Percentiles rank a stretch among this genome's conserved stretches.
These are phyloP conservation scores for Fonsecaea pugnacius DNA, from an alignment of 2,329 filamentous ascomycete genomes.

Conservation along the genomic window DNA sequence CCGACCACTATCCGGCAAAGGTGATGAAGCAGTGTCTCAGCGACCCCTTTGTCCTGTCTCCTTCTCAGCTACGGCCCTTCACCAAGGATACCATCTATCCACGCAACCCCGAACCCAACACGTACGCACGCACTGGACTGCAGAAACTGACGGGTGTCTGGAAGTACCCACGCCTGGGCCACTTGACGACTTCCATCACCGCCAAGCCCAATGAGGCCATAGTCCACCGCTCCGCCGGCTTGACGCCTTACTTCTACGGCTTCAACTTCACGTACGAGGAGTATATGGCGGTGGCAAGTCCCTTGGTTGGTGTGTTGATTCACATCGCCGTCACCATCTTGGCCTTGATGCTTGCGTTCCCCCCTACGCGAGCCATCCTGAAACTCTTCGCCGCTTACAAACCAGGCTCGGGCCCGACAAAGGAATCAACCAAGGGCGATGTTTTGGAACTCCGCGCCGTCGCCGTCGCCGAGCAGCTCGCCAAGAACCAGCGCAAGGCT, in stretches of 20 bases:
- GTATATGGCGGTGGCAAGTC: constrained; percentile 58
- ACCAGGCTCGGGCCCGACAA: constrained; percentile 57
- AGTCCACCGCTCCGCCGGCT: constrained; percentile 63
- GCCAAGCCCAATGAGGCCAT: constrained; percentile 60
- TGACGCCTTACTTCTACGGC: constrained; percentile 63
- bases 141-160: constrained; percentile 57
- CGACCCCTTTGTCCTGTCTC: constrained; percentile 35
- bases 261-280: constrained; percentile 62
- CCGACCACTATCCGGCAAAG: constrained; percentile 43
- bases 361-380: constrained; percentile 59
- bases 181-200: constrained; percentile 59
- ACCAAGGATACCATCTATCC: constrained; percentile 56
- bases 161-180: constrained; percentile 61
- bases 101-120: constrained; percentile 49
- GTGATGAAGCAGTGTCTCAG: constrained; percentile 25
- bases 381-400: constrained; percentile 51
- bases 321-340: constrained; percentile 55
- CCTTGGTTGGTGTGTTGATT: constrained; percentile 53
- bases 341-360: constrained; percentile 53
- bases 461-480: constrained; percentile 48
- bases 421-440: constrained; percentile 49
- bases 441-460: constrained; percentile 51
- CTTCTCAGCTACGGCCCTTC: constrained; percentile 48
- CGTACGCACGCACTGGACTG: constrained; percentile 43
- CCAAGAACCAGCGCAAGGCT: constrained; percentile 44